Evolutionary conservation across 495 filamentous ascomycete genomes (phyloP).

Genomic region (Penicillium arizonense): DNA sequence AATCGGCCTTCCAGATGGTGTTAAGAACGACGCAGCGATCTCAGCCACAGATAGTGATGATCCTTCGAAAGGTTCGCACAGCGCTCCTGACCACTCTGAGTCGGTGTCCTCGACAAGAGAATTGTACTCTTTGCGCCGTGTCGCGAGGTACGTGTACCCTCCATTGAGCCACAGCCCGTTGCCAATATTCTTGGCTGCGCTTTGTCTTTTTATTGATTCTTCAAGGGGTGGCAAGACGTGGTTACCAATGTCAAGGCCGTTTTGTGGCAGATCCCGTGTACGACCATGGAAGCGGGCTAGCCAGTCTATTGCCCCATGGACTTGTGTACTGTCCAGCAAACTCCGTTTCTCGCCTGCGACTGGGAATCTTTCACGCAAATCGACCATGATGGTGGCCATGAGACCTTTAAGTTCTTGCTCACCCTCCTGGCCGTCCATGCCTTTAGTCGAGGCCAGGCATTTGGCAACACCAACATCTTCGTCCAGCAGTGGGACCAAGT

Average conservation of each 20-base stretch:
- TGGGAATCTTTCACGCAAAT: slow-evolving; percentile 28
- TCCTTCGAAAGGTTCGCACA: slow-evolving; percentile 17
- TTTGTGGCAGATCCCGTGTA: slow-evolving; percentile 21
- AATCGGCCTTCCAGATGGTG: slow-evolving; percentile 23
- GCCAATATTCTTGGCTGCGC: not conserved
- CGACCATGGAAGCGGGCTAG: slow-evolving; percentile 29
- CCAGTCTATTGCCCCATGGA: slow-evolving; percentile 32
- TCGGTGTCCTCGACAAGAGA: slow-evolving; percentile 22
- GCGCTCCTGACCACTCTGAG: slow-evolving; percentile 32
- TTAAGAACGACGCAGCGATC: slow-evolving; percentile 28
- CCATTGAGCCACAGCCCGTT: slow-evolving; percentile 36
- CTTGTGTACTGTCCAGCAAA: slow-evolving; percentile 21
- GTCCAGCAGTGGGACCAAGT: slow-evolving; percentile 28
- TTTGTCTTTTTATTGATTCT: slow-evolving; percentile 18
- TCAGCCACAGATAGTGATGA: slow-evolving; percentile 28
- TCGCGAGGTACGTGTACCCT: slow-evolving; percentile 41
- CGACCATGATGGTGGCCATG: slow-evolving; percentile 36
- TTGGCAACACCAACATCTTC: slow-evolving; percentile 28
- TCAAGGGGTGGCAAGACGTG: slow-evolving; percentile 34
- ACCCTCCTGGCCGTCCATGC: slow-evolving; percentile 14
- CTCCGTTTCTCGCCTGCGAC: slow-evolving; percentile 31
- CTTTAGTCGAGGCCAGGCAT: slow-evolving; percentile 33
- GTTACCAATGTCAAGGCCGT: slow-evolving; percentile 16
- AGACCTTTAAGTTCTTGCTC: slow-evolving; percentile 27
- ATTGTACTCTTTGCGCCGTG: slow-evolving; percentile 32